These are phyloP conservation scores for Adansonia gregorii DNA, from an alignment of 441 rosid species.

Conservation along the genomic window DNA sequence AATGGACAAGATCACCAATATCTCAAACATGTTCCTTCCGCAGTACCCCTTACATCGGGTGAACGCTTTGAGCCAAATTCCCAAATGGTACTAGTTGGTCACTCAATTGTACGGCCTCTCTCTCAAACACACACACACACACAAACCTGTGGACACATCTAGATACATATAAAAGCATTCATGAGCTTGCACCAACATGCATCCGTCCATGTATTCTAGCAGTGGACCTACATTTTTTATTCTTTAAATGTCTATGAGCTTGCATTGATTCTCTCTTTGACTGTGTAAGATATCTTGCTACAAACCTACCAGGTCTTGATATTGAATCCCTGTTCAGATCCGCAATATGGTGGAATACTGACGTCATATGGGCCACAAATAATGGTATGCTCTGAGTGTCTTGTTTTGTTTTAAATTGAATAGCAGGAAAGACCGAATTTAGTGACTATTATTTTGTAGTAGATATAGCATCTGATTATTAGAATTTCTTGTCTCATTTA, in stretches of 20 bases:
- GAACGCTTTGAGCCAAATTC: constrained; percentile 50
- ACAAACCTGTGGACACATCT: background rate
- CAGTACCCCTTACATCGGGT: constrained; percentile 34
- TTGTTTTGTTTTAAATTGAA: constrained; percentile 23
- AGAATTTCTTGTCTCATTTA: constrained; percentile 12
- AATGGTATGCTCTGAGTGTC: constrained; percentile 43
- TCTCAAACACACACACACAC: background rate
- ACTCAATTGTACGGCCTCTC: constrained; percentile 55
- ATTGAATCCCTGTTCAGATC: constrained; percentile 54
- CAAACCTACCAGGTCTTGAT: constrained; percentile 57
- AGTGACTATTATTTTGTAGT: background rate
- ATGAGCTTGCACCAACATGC: background rate
- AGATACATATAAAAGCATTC: background rate
- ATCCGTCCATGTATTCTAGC: constrained; percentile 6
- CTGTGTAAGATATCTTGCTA: constrained; percentile 1
- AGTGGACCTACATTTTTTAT: background rate
- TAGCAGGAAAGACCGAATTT: constrained; percentile 11
- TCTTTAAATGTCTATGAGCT: background rate
- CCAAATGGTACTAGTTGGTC: constrained; percentile 66
- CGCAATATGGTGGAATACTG: constrained; percentile 49
- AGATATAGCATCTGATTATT: background rate
- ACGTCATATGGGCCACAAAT: constrained; percentile 50
- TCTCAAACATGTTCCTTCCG: constrained; percentile 32
- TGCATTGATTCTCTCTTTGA: background rate
- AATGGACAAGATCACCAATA: constrained; percentile 38